Evolutionary conservation across 352 stramenopile genomes (phyloP), one percentile per base, ranked within the genome.

Genomic region (Phytopythium kandeliae): DNA sequence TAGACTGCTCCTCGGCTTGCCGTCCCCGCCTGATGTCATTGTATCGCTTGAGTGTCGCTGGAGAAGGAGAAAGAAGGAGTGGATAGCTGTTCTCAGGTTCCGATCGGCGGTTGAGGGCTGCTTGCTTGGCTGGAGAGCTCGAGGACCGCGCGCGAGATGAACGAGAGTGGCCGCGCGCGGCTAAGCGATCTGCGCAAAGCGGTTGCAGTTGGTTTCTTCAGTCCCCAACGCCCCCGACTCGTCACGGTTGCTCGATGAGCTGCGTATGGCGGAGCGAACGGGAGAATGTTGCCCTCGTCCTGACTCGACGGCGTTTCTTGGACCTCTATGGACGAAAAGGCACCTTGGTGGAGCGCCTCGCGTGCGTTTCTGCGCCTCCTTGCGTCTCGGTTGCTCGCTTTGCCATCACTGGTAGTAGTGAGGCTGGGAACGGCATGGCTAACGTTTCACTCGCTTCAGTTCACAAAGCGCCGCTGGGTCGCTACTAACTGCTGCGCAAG

Each of bases 171-270:
- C 4, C 12, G 21, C 37, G 37, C 5, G 11, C 19, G 37, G 10
- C 37, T 26, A 43, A 16, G 16, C 26, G 22, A 10, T 45, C 24
- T 5, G 17, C 38, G 22, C 22, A 45, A 16, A n/a, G 40, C 40
- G 40, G 40, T 46, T 46, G 24, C 19, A 33, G 40, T 19, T 46
- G 40, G 40, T 46, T 46, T 21, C 40, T 33, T 7, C 40, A n/a
- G 16, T 41, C 7, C 13, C 13, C 9, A 31, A 11, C n/a, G 10
- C 19, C 6, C 38, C 21, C n/a, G 2, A 40, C 19, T 25, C 6
- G 38, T 30, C 19, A 25, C 8, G 22, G 40, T 0, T 10, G 17
- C 22, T 33, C 15, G 22, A 31, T 24, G 26, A 46, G 40, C 2
- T 33, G 13, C 22, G 15, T 0, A 13, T 46, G 22, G 5, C 11